Conservation (phyloP, 768 basidiomycete genomes). For the Mrakia frigida region DNA sequence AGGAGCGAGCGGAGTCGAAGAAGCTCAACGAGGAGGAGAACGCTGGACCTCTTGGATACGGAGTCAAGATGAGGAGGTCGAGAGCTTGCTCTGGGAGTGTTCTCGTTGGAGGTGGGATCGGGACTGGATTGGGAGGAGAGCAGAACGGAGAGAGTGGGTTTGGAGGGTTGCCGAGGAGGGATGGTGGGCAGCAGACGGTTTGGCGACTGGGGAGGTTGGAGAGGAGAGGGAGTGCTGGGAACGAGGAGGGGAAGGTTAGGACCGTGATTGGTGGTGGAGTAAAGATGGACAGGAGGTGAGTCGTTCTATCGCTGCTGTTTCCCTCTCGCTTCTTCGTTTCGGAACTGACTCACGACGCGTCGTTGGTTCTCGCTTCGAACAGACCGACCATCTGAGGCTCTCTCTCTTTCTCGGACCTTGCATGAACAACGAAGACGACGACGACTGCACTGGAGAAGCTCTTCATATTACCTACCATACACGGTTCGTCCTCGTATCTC, state of each 20-base stretch:
- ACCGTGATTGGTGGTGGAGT: background rate
- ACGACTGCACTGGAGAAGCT: too few relatives aligned
- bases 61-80: background rate
- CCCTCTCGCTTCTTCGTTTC: too few relatives aligned
- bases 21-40: background rate
- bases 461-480: too few relatives aligned
- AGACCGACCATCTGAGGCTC: too few relatives aligned
- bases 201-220: slow-evolving; percentile 3
- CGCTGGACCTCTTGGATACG: background rate
- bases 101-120: background rate
- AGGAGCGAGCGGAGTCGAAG: too few relatives aligned
- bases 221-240: background rate
- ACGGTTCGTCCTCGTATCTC: too few relatives aligned
- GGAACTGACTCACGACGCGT: too few relatives aligned
- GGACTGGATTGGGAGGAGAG: background rate
- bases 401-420: too few relatives aligned
- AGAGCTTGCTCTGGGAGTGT: background rate
- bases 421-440: too few relatives aligned
- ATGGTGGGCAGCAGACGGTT: background rate
- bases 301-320: too few relatives aligned
- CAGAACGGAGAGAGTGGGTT: background rate
- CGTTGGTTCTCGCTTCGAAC: too few relatives aligned
- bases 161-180: background rate
- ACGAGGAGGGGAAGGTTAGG: background rate
- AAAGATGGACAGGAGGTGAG: background rate